A percentile compares a stretch with the other conserved stretches of the same genome.
Evolutionary conservation across 2,329 filamentous ascomycete genomes (phyloP).

Genomic region (Pezicula carpinea): DNA sequence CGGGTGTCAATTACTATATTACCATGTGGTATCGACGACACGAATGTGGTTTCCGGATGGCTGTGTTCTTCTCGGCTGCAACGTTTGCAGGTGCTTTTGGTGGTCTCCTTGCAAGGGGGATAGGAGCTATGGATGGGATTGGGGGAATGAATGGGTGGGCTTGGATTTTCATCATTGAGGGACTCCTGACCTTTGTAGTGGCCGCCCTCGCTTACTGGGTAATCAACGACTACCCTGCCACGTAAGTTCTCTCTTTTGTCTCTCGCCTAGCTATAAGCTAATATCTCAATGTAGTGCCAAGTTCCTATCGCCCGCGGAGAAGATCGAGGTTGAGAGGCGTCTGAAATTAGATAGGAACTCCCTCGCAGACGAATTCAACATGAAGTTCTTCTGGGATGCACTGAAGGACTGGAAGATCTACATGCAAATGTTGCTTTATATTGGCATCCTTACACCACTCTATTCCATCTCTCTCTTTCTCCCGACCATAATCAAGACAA

Average conservation of each 20-base stretch:
- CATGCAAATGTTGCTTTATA: constrained; percentile 14
- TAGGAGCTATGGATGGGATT: constrained; percentile 39
- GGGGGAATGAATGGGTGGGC: constrained; percentile 39
- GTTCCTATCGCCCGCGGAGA: constrained; percentile 36
- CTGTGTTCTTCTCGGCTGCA: constrained; percentile 53
- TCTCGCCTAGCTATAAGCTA: background rate
- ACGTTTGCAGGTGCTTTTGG: constrained; percentile 47
- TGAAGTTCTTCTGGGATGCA: constrained; percentile 33
- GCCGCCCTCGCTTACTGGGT: constrained; percentile 21
- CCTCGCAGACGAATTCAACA: constrained; percentile 21
- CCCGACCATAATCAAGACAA: constrained; percentile 35
- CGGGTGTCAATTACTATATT: constrained; percentile 38
- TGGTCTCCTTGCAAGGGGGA: constrained; percentile 39
- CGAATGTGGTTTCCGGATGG: constrained; percentile 55
- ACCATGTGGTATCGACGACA: constrained; percentile 52
- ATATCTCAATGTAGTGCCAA: constrained; percentile 29
- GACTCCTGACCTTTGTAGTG: constrained; percentile 38
- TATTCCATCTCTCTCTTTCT: constrained; percentile 29
- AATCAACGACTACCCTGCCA: constrained; percentile 16
- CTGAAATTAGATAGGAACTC: constrained; percentile 13
- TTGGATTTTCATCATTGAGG: constrained; percentile 50
- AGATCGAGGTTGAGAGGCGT: constrained; percentile 16
- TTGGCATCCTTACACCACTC: constrained; percentile 14
- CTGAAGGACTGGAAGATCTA: constrained; percentile 43
- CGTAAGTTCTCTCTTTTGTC: constrained; percentile 4